phyloP scores from a whole-genome alignment of 2,329 filamentous ascomycete species.

The Aspergillus awamori region DNA sequence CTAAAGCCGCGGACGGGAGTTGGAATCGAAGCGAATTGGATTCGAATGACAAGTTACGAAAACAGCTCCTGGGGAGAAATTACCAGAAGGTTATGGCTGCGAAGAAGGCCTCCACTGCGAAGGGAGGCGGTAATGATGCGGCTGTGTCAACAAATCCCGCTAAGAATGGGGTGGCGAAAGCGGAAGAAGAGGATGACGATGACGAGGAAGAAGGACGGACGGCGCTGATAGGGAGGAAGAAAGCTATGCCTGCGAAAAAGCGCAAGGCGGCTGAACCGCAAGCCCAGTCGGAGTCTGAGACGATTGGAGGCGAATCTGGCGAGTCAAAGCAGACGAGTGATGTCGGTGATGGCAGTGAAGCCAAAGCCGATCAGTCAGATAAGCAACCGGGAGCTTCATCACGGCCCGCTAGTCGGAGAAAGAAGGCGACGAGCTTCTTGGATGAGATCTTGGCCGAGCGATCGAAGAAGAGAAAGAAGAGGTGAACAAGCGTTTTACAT shows the following conservation, averaged over 20 bases:
- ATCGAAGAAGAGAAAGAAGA: conserved; percentile 56
- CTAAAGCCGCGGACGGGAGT: conserved; percentile 43
- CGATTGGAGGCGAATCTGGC: background rate
- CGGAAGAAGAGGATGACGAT: conserved; percentile 33
- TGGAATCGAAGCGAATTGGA: conserved; percentile 45
- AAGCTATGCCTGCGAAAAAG: conserved; percentile 17
- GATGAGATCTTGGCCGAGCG: conserved; percentile 55
- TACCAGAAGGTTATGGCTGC: conserved; percentile 45
- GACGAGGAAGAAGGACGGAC: conserved; percentile 50
- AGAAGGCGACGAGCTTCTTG: conserved; percentile 53
- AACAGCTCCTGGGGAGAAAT: conserved; percentile 49
- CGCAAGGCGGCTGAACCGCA: conserved; percentile 14
- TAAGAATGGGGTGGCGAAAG: conserved; percentile 3
- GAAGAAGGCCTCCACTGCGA: conserved; percentile 40
- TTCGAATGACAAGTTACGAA: conserved; percentile 50
- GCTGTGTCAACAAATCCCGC: background rate
- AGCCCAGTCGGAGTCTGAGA: background rate
- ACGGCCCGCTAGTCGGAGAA: conserved; percentile 33
- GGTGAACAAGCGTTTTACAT: conserved; percentile 20
- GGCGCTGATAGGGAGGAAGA: conserved; percentile 39
- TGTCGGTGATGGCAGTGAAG: conserved; percentile 12
- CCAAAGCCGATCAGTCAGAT: conserved; percentile 4
- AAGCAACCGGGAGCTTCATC: conserved; percentile 14
- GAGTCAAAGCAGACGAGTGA: conserved; percentile 1
- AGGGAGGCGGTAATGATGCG: conserved; percentile 18